phyloP scores from a whole-genome alignment of 192 early-diverging fungal genomes.

The Radiomyces spectabilis region DNA sequence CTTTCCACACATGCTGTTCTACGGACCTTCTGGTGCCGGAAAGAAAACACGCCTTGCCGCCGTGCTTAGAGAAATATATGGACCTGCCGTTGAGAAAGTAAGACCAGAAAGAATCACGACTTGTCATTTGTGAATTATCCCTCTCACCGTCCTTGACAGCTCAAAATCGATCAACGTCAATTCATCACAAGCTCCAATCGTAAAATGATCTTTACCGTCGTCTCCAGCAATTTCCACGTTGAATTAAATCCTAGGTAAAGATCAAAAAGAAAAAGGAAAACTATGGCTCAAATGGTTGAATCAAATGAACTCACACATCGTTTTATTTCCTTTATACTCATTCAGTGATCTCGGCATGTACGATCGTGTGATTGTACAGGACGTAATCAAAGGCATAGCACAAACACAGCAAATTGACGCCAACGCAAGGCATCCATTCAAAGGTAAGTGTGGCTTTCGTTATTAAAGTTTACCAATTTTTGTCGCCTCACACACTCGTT shows the following conservation, averaged over 20 bases:
- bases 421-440: slow-evolving; percentile 75
- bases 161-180: slow-evolving; percentile 83
- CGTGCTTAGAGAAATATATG: slow-evolving; percentile 82
- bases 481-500: not conserved
- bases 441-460: slow-evolving; percentile 67
- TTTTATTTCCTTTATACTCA: not conserved
- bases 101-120: slow-evolving; percentile 2
- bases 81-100: slow-evolving; percentile 85
- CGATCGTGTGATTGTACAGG: slow-evolving; percentile 89
- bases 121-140: slow-evolving; percentile 10
- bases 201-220: slow-evolving; percentile 82
- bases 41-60: slow-evolving; percentile 94
- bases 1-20: slow-evolving; percentile 92
- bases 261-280: not conserved
- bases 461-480: not conserved
- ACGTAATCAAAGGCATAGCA: slow-evolving; percentile 94
- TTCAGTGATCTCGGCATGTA: slow-evolving; percentile 88
- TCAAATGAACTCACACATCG: too few relatives aligned
- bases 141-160: not conserved
- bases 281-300: too few relatives aligned
- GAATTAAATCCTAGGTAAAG: slow-evolving; percentile 93
- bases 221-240: slow-evolving; percentile 93
- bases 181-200: slow-evolving; percentile 79
- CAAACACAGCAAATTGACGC: slow-evolving; percentile 91
- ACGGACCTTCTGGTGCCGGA: slow-evolving; percentile 93